Conservation (phyloP, 805 yeast species). For the Wickerhamiella vanderwaltii region DNA sequence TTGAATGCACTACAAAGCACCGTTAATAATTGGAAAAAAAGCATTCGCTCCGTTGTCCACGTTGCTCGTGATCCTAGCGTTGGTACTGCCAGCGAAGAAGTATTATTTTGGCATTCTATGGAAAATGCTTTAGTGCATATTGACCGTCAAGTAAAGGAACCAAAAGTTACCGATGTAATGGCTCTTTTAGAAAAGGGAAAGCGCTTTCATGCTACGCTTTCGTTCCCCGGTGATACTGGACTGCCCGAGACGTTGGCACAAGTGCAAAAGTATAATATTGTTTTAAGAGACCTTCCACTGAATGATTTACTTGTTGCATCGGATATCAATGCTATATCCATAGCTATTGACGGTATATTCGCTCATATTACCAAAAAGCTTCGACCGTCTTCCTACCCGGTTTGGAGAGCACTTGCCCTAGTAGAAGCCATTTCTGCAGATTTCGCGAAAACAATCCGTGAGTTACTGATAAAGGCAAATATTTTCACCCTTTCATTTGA, state of each 20-base stretch:
- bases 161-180: constrained; percentile 45
- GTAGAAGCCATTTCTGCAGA: constrained; percentile 55
- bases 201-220: constrained; percentile 66
- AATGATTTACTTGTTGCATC: constrained; percentile 42
- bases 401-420: constrained; percentile 49
- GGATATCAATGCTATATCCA: constrained; percentile 34
- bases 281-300: constrained; percentile 61
- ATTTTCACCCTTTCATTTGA: constrained; percentile 26
- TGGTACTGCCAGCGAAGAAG: constrained; percentile 55
- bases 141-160: constrained; percentile 43
- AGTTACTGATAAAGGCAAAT: constrained; percentile 30
- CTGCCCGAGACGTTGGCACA: constrained; percentile 40
- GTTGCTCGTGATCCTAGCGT: constrained; percentile 41
- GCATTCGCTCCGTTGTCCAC: constrained; percentile 44
- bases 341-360: constrained; percentile 39
- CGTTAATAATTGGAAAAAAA: constrained; percentile 64
- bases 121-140: constrained; percentile 47
- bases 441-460: constrained; percentile 35
- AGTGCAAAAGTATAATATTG: constrained; percentile 45
- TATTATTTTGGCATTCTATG: constrained; percentile 65
- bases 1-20: constrained; percentile 57
- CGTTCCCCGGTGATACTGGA: constrained; percentile 61
- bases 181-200: constrained; percentile 55
- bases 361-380: constrained; percentile 48
- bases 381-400: constrained; percentile 48